Percentiles rank a stretch among this genome's conserved stretches.
Conservation (phyloP, 495 filamentous ascomycete genomes). For the Xanthoparmelia taractica region DNA sequence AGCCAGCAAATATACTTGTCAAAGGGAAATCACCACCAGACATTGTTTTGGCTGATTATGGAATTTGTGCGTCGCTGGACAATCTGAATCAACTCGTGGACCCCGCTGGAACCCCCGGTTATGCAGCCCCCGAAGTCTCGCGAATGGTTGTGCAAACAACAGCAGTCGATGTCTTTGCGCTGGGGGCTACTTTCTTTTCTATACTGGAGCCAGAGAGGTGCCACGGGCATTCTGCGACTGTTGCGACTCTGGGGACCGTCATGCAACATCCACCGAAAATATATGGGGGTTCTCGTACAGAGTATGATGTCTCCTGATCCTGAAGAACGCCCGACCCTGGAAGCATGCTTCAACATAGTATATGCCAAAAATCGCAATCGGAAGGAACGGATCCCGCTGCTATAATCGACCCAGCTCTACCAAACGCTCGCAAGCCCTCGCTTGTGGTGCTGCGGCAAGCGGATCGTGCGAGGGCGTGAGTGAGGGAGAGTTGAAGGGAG, state of each 20-base stretch:
- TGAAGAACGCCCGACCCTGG: not conserved
- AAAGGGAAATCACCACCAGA: not conserved
- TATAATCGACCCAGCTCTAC: too few relatives aligned
- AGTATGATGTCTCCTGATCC: not conserved
- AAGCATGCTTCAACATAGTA: not conserved
- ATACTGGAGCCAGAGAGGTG: not conserved
- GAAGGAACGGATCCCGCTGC: not conserved
- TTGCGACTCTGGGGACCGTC: not conserved
- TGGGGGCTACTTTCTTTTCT: not conserved
- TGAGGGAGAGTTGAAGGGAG: too few relatives aligned
- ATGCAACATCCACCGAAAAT: not conserved
- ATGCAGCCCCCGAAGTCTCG: not conserved
- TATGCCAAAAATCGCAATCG: not conserved
- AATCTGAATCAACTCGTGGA: not conserved
- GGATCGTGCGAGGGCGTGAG: too few relatives aligned
- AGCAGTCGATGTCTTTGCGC: not conserved
- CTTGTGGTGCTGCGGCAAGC: too few relatives aligned
- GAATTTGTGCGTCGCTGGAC: not conserved
- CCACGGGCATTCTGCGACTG: not conserved
- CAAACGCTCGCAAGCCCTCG: too few relatives aligned
- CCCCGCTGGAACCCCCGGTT: not conserved
- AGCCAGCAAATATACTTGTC: conserved; percentile 3
- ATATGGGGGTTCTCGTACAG: conserved; percentile 2
- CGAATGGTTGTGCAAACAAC: not conserved
- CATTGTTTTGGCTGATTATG: not conserved